Conservation (phyloP, 441 rosid genomes). For the Viola pubescens region DNA sequence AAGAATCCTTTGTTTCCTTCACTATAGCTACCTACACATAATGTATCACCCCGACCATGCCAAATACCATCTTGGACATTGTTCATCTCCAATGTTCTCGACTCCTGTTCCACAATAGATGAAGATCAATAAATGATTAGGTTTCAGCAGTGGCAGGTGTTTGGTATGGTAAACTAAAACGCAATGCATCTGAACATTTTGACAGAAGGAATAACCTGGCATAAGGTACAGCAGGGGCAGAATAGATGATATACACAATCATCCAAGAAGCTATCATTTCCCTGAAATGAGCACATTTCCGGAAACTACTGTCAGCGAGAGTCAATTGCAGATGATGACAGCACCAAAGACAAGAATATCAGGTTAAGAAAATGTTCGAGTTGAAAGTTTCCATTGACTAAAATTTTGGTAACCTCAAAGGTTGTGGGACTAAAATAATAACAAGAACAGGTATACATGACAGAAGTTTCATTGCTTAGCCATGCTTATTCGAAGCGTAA, state of each 20-base stretch:
- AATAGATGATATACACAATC: conserved; percentile 65
- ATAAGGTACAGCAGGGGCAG: conserved; percentile 75
- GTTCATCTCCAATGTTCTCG: conserved; percentile 90
- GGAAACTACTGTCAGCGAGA: neutral
- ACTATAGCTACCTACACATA: conserved; percentile 53
- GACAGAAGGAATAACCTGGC: conserved; percentile 45
- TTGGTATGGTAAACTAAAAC: too few relatives aligned
- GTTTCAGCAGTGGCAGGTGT: neutral
- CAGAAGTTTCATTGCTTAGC: neutral
- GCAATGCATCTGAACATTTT: neutral
- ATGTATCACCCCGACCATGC: conserved; percentile 91
- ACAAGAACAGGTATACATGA: neutral
- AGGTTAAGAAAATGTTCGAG: too few relatives aligned
- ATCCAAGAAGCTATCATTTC: conserved; percentile 58
- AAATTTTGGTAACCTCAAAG: neutral
- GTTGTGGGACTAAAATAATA: neutral
- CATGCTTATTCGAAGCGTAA: neutral
- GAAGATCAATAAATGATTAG: neutral
- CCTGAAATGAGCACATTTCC: conserved; percentile 35
- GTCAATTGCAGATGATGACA: too few relatives aligned
- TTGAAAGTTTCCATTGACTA: neutral
- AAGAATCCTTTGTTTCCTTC: conserved; percentile 47
- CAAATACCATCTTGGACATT: conserved; percentile 87
- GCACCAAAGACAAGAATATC: too few relatives aligned
- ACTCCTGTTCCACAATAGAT: conserved; percentile 43